Evolutionary conservation across 306 rosid genomes (phyloP), one percentile per base, ranked within the genome.

Genomic region (Cercis canadensis): DNA sequence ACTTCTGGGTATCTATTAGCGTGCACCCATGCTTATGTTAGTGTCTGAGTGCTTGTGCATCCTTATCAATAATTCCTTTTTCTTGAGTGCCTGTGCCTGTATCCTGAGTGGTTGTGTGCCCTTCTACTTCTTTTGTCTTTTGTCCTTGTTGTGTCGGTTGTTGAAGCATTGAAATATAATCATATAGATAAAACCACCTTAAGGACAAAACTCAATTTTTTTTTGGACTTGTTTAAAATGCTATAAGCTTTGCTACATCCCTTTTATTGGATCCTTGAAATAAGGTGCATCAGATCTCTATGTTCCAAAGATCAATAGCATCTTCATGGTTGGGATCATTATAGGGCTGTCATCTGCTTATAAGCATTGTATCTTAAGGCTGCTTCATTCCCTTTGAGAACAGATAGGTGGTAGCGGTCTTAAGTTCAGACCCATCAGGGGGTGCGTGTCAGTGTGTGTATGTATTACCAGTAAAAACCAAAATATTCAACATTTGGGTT

Each of bases 231-330:
- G 31, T 45, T 32, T 19, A 46, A 19, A 57, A 49, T 37, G 14
- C 44, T 36, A 6, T 43, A 10, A 54, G 53, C 62, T 47, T 77
- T 65, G 62, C 54, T 47, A 34, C 41, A 56, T 43, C 55, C 46
- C 39, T 50, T 81, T 61, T 57, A 77, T 69, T 64, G 57, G 46
- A 57, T 33, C 36, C 11, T 37, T 46, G 29, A 45, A 69, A 18
- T 39, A 74, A 46, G 46, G 18, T 39, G 50, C 54, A 52, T 17
- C 17, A 15, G 19, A 21, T 37, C 21, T 44, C 63, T 57, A 32
- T 59, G 7, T 61, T 62, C 34, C n/a, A n/a, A 57, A 68, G 44
- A 16, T 36, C 65, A 51, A 19, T 45, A 47, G 24, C 51, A 62
- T 68, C 63, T 60, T 43, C 7, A 18, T 54, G 65, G 45, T 1